Base-by-base conservation (phyloP, 2,329 filamentous ascomycete genomes). In the Aureobasidium sp. region DNA sequence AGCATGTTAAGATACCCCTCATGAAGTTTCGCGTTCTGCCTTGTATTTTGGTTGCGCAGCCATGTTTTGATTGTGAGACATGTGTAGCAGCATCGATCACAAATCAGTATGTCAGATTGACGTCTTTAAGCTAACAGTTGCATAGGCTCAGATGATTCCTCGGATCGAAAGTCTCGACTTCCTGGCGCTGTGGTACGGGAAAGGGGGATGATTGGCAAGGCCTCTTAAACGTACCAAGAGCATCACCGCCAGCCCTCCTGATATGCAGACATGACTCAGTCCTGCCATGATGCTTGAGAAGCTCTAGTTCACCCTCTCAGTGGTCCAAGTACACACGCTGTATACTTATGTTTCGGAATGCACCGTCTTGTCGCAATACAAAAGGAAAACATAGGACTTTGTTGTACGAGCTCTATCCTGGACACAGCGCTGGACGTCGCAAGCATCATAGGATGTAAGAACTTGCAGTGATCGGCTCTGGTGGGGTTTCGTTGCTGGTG, bases 1-100 rank as follows among this genome's bases (percentile, higher is more conserved):
- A 60, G 57, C 57, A 50, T 60, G 33, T 27, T 33, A 35, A 60
- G 57, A 60, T 60, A 60, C 56, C 57, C 57, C 57, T 22, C 42
- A 48, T 39, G 22, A 48, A 48, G 42, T 45, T 40, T 15, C 35
- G 24, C 50, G 40, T 54, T 27, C 19, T 52, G 22, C 37, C 37
- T 57, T 48, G 42, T 14, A 12, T 59, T 40, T 47, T 48, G n/a
- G 29, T 31, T 39, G 29, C 22, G 19, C 54, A 44, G 15, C 17
- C 31, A 27, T 47, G 42, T 22, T 59, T 59, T 19, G 17, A 29
- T 29, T 8, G 35, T 24, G 17, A n/a, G 14, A 19, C 50, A 54
- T 54, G 50, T 42, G 22, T 54, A 37, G 19, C 35, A 31, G 22
- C 15, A 27, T 42, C 9, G 15, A 31, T 31, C 24, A 17, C 37